Evolutionary conservation across 2,329 filamentous ascomycete species (phyloP), one percentile per base, ranked within the genome.

Genomic region (Aspergillus sp.): DNA sequence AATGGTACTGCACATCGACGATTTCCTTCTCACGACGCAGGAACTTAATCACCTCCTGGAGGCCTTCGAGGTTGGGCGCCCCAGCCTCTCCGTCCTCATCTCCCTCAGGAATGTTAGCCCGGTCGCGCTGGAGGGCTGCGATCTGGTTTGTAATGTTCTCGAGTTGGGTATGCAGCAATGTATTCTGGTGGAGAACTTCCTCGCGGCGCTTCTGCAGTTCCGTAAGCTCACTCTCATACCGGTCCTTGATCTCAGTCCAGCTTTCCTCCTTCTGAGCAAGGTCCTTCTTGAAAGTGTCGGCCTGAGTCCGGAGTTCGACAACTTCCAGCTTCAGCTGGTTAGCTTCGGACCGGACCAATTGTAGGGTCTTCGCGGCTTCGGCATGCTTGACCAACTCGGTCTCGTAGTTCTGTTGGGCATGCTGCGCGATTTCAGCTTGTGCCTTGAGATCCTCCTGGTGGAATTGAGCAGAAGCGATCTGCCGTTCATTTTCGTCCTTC

Each of bases 11-110:
- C n/a, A 97, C 91, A 68, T 99, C 94, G 8, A 97, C 85, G 66
- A 99, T 98, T 73, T 98, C 95, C 81, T 98, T 99, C 78, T 99
- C 96, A 44, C 92, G 90, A 49, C 94, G 89, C 62, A 99, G 81
- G 75, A 95, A 99, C 63, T 86, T 90, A 77, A 96, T 96, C 59
- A 99, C 86, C 70, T 98, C 94, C 63, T 95, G 90, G 8, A 96
- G 85, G 56, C 90, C 91, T 66, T 92, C 90, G 8, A 88, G 80
- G 42, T 86, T 87, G 4, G 85, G 78, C 6, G 82, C 77, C 15
- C 83, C 77, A 1, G 82, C 75, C 11, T 80, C 80, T 60, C 83
- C 79, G 15, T 75, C 71, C 11, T 80, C 80, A 30, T 79, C 77
- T 27, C 75, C 71, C 38, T 90, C 87, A 11, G 85, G 78, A 5